These are phyloP conservation scores for Aspergillus sp. DNA, from an alignment of 2,329 filamentous ascomycete species.

Conservation along the genomic window DNA sequence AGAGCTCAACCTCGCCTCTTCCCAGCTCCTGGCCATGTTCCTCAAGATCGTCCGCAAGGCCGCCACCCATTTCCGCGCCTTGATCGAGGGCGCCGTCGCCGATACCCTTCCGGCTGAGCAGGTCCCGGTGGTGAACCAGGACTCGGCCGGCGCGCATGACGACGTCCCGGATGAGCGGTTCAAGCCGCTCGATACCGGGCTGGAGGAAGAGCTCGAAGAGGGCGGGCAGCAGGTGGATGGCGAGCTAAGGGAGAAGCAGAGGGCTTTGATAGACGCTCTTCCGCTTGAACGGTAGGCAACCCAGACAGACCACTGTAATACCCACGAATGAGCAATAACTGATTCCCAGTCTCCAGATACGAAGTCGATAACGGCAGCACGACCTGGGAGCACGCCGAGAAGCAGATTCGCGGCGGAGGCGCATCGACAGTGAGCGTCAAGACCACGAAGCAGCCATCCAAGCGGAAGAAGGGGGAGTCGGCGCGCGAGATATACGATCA, in stretches of 20 bases:
- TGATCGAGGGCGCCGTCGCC: conserved; percentile 66
- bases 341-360: conserved; percentile 32
- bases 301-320: neutral
- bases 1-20: conserved; percentile 63
- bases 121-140: conserved; percentile 18
- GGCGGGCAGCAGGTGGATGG: conserved; percentile 67
- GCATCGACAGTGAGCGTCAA: conserved; percentile 62
- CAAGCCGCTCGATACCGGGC: conserved; percentile 57
- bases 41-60: conserved; percentile 92
- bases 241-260: conserved; percentile 67
- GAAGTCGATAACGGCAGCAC: conserved; percentile 39
- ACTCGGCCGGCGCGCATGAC: conserved; percentile 55
- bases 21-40: conserved; percentile 90
- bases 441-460: conserved; percentile 52
- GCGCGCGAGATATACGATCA: conserved; percentile 41
- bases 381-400: conserved; percentile 57
- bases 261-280: conserved; percentile 79
- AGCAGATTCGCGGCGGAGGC: conserved; percentile 56
- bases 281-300: conserved; percentile 69
- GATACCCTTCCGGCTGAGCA: conserved; percentile 53
- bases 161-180: conserved; percentile 58
- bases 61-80: conserved; percentile 61
- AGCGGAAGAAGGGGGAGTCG: conserved; percentile 60
- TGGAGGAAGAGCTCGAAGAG: conserved; percentile 77
- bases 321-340: conserved; percentile 30